phyloP scores from a whole-genome alignment of 2,329 filamentous ascomycete genomes.

The Colletotrichum neosansevieriae region DNA sequence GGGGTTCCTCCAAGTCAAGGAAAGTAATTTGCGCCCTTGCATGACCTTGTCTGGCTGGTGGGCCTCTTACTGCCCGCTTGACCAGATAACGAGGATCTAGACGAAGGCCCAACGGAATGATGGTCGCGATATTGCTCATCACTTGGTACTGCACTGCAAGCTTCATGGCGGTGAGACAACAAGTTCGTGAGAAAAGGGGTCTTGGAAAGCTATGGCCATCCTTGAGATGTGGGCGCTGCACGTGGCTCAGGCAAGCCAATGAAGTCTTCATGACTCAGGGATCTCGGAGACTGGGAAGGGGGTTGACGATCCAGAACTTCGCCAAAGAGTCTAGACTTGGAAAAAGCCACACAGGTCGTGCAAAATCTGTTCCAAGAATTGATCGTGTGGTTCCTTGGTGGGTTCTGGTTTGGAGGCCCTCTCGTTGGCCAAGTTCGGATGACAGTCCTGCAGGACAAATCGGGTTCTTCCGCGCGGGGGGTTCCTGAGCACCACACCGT shows the following conservation, averaged over 20 bases:
- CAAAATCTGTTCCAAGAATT: conserved; percentile 9
- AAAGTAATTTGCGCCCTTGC: too few species aligned
- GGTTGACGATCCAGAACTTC: conserved; percentile 5
- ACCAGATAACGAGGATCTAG: too few species aligned
- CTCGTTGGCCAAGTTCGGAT: conserved; percentile 31
- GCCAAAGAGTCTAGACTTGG: conserved; percentile 5
- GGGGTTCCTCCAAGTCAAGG: too few species aligned
- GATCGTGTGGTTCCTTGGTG: neutral
- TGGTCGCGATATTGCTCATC: too few species aligned
- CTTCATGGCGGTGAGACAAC: too few species aligned
- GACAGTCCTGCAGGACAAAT: conserved; percentile 26
- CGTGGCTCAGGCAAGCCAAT: conserved; percentile 20
- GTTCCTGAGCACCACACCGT: conserved; percentile 9
- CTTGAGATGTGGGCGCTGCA: neutral
- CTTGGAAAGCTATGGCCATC: conserved; percentile 16
- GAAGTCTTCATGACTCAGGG: conserved; percentile 15
- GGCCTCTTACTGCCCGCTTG: too few species aligned
- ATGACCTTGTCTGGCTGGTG: too few species aligned
- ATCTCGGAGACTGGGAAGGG: conserved; percentile 1
- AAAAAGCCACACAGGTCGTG: conserved; percentile 9
- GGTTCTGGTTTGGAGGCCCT: neutral
- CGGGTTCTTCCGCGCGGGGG: conserved; percentile 36
- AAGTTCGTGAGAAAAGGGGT: conserved; percentile 11
- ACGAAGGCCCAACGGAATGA: too few species aligned
- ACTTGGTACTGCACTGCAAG: too few species aligned